Conservation (phyloP, 1,139 yeast genomes). For the Casaregolazyma suthepensis region DNA sequence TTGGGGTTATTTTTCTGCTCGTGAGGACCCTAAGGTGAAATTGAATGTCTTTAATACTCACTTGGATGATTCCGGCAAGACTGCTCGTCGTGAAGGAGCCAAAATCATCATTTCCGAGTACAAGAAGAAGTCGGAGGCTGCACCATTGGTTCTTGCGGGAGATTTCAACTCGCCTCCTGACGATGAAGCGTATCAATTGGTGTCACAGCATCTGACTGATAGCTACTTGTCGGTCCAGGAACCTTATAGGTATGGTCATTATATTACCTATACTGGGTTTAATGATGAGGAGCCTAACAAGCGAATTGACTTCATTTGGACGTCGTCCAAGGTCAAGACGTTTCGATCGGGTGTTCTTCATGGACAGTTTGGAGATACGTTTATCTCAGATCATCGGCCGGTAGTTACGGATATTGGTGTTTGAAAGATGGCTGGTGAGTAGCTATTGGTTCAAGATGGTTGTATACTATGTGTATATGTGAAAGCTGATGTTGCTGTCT, state of each 20-base stretch:
- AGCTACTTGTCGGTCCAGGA: constrained; percentile 20
- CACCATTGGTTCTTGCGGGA: constrained; percentile 31
- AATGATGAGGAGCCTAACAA: constrained; percentile 32
- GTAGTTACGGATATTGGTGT: constrained; percentile 40
- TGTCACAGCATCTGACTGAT: constrained; percentile 37
- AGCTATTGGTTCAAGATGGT: not conserved
- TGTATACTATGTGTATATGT: not conserved
- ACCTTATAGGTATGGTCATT: constrained; percentile 38
- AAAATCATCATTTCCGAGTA: constrained; percentile 42
- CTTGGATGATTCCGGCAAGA: constrained; percentile 48
- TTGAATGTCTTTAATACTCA: constrained; percentile 51
- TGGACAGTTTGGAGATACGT: constrained; percentile 40
- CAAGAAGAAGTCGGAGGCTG: constrained; percentile 28
- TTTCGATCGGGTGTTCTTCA: constrained; percentile 43
- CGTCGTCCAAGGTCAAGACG: constrained; percentile 28
- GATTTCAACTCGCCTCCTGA: constrained; percentile 53
- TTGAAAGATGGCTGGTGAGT: not conserved
- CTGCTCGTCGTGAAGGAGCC: constrained; percentile 45
- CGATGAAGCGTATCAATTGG: constrained; percentile 44
- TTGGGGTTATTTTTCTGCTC: constrained; percentile 29
- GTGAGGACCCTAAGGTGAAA: constrained; percentile 12
- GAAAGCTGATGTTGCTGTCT: too few species aligned
- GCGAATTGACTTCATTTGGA: constrained; percentile 47
- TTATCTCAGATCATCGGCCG: constrained; percentile 53
- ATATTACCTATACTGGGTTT: constrained; percentile 47